phyloP scores from a whole-genome alignment of 2,329 filamentous ascomycete species.

The Neofusicoccum parvum region DNA sequence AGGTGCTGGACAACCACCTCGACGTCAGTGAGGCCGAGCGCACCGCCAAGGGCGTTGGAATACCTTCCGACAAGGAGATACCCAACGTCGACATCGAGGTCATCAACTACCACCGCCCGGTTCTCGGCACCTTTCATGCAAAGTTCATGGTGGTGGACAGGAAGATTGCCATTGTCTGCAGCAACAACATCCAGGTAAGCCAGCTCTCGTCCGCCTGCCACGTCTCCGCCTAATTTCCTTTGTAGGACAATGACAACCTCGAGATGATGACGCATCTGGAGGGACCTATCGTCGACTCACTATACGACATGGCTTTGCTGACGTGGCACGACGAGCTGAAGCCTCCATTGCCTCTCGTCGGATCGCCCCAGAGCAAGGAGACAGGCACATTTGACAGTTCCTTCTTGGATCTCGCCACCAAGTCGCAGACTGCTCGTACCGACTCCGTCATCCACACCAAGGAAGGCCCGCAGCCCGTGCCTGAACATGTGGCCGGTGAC shows the following conservation, averaged over 20 bases:
- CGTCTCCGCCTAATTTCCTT: too few species aligned
- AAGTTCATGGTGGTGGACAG: conserved; percentile 80
- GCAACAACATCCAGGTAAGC: conserved; percentile 68
- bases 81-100: conserved; percentile 73
- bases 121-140: conserved; percentile 74
- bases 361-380: conserved; percentile 42
- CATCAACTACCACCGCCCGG: conserved; percentile 69
- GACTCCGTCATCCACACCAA: background rate
- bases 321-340: conserved; percentile 69
- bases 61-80: conserved; percentile 67
- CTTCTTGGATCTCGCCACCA: conserved; percentile 33
- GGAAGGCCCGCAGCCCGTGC: background rate
- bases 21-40: conserved; percentile 61
- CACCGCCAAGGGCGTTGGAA: conserved; percentile 54
- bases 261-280: conserved; percentile 81
- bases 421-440: background rate
- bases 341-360: conserved; percentile 61
- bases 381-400: conserved; percentile 32
- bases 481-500: conserved; percentile 59
- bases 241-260: conserved; percentile 70
- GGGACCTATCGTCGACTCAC: conserved; percentile 72
- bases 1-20: conserved; percentile 65
- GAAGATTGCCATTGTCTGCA: conserved; percentile 69
- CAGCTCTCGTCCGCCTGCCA: too few species aligned
- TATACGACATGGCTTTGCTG: conserved; percentile 74